Conservation (phyloP, 2,329 filamentous ascomycete genomes). For the Epichloe scottii region DNA sequence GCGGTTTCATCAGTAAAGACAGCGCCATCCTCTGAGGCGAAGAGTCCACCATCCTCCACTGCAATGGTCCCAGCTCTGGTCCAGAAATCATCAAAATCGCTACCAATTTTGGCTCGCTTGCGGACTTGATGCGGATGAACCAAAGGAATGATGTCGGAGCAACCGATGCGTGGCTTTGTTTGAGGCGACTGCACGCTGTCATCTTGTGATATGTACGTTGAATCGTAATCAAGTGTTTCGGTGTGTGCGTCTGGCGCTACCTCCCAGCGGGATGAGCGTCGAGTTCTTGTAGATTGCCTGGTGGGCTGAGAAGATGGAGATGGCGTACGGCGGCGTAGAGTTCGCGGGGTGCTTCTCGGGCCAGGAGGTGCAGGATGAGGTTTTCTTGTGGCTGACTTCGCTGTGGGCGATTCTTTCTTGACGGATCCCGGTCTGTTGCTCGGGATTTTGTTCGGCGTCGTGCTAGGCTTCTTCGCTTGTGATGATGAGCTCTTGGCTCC, state of each 20-base stretch:
- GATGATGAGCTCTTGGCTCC: slow-evolving; percentile 16
- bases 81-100: slow-evolving; percentile 47
- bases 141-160: slow-evolving; percentile 34
- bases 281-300: slow-evolving; percentile 29
- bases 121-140: slow-evolving; percentile 47
- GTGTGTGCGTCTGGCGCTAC: slow-evolving; percentile 13
- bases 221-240: slow-evolving; percentile 7
- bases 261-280: slow-evolving; percentile 29
- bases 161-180: slow-evolving; percentile 35
- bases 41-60: slow-evolving; percentile 46
- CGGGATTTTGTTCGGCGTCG: slow-evolving; percentile 16
- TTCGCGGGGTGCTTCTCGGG: slow-evolving; percentile 19
- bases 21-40: slow-evolving; percentile 41
- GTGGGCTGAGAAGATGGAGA: slow-evolving; percentile 27
- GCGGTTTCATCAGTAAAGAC: slow-evolving; percentile 50
- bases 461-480: slow-evolving; percentile 20
- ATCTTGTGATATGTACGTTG: slow-evolving; percentile 9
- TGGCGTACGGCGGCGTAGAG: slow-evolving; percentile 26
- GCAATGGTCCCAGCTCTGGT: slow-evolving; percentile 35
- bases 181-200: slow-evolving; percentile 25
- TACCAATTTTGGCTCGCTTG: slow-evolving; percentile 38
- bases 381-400: slow-evolving; percentile 20
- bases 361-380: slow-evolving; percentile 9
- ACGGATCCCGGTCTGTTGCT: slow-evolving; percentile 15
- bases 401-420: slow-evolving; percentile 15